These are phyloP conservation scores for Odontarrhena argentea DNA, from an alignment of 345 rosid species.

Conservation along the genomic window DNA sequence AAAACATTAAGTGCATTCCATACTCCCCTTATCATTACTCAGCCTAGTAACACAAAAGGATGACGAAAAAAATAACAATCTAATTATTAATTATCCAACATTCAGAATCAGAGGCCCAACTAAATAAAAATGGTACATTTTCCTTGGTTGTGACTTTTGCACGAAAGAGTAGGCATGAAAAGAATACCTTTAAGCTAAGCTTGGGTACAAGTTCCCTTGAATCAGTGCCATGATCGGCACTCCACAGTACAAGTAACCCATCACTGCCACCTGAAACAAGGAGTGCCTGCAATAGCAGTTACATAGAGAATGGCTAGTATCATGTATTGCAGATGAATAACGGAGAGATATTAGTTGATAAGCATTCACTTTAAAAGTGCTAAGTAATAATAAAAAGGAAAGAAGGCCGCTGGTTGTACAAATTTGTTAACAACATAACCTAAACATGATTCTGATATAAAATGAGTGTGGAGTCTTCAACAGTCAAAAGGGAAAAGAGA, in stretches of 20 bases:
- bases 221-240: conserved; percentile 93
- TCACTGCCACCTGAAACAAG: conserved; percentile 98
- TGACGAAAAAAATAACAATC: neutral
- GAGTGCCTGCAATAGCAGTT: conserved; percentile 69
- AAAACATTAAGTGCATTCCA: conserved; percentile 7
- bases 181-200: conserved; percentile 82
- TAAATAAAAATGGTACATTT: conserved; percentile 14
- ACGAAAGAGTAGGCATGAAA: conserved; percentile 27
- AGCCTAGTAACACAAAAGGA: neutral
- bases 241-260: conserved; percentile 94
- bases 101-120: conserved; percentile 22
- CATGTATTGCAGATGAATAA: conserved; percentile 21
- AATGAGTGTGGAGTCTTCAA: neutral
- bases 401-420: neutral
- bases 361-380: neutral
- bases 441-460: conserved; percentile 12
- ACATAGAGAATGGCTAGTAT: conserved; percentile 25
- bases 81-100: conserved; percentile 14
- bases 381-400: neutral
- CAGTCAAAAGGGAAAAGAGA: conserved; percentile 13
- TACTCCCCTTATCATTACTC: conserved; percentile 17
- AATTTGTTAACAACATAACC: conserved; percentile 20
- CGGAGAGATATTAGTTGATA: conserved; percentile 14
- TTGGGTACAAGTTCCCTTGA: conserved; percentile 98
- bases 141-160: conserved; percentile 17